Conservation (phyloP, 2,329 filamentous ascomycete species). For the Botrytis porri region DNA sequence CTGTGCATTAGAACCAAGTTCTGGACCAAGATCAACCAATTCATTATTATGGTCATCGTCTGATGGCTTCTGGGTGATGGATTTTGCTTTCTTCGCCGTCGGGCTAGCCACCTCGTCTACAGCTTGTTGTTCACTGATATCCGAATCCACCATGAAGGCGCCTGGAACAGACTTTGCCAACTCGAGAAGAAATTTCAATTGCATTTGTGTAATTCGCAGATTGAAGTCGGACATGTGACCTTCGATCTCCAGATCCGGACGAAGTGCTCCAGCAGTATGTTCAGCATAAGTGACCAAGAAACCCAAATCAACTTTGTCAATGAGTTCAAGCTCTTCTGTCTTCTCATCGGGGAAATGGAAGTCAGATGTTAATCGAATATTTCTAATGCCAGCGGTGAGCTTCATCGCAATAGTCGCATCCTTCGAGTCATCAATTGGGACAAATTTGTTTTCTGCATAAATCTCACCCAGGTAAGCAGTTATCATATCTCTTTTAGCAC, state of each 20-base stretch:
- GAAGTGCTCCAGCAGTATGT: slow-evolving; percentile 70
- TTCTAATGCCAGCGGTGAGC: slow-evolving; percentile 84
- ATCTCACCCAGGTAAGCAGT: slow-evolving; percentile 97
- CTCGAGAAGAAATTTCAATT: slow-evolving; percentile 84
- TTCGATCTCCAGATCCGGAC: slow-evolving; percentile 88
- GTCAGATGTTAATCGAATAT: slow-evolving; percentile 85
- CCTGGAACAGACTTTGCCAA: slow-evolving; percentile 83
- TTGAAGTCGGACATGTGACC: slow-evolving; percentile 93
- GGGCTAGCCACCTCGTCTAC: slow-evolving; percentile 67
- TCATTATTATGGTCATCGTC: slow-evolving; percentile 40
- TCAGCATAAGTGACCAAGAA: slow-evolving; percentile 92
- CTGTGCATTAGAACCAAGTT: slow-evolving; percentile 64
- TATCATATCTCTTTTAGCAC: slow-evolving; percentile 72
- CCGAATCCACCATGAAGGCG: slow-evolving; percentile 74
- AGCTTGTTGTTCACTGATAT: slow-evolving; percentile 70
- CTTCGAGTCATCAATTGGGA: slow-evolving; percentile 74
- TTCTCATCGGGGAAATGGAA: slow-evolving; percentile 73
- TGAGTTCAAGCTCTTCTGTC: slow-evolving; percentile 88
- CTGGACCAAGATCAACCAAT: slow-evolving; percentile 60
- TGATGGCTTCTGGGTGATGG: slow-evolving; percentile 21
- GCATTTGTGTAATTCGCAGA: slow-evolving; percentile 81
- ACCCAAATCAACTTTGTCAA: slow-evolving; percentile 91
- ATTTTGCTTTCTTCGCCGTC: slow-evolving; percentile 31
- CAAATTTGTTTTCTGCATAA: slow-evolving; percentile 92
- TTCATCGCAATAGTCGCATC: slow-evolving; percentile 78